These are phyloP conservation scores for Pseudogymnoascus sp. DNA, from an alignment of 2,329 filamentous ascomycete genomes.

Conservation along the genomic window DNA sequence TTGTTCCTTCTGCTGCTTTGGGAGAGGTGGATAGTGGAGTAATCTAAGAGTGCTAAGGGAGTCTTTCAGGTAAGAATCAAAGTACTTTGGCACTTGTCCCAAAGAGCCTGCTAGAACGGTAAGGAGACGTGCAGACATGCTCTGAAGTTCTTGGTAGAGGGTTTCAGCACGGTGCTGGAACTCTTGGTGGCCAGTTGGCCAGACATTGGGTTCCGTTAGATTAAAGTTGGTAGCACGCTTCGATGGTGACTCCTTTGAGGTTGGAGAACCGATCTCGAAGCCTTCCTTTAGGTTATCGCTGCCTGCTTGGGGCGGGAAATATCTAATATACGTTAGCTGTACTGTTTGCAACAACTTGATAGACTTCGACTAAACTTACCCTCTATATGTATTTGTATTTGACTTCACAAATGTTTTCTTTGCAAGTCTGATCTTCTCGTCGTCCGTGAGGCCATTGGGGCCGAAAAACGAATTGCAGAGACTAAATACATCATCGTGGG, in stretches of 20 bases:
- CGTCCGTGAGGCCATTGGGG: conserved; percentile 21
- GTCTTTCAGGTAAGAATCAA: conserved; percentile 33
- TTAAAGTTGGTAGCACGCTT: conserved; percentile 25
- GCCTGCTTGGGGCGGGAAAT: conserved; percentile 36
- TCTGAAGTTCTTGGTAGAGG: conserved; percentile 33
- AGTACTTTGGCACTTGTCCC: conserved; percentile 31
- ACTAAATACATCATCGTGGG: conserved; percentile 34
- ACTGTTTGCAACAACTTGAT: not conserved
- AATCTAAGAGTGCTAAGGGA: conserved; percentile 37
- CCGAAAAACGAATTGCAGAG: conserved; percentile 33
- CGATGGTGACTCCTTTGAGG: conserved; percentile 12
- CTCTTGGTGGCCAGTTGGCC: conserved; percentile 23
- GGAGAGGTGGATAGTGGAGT: conserved; percentile 35
- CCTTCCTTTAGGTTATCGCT: conserved; percentile 37
- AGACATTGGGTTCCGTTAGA: conserved; percentile 34
- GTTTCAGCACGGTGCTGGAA: conserved; percentile 28
- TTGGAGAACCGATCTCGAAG: conserved; percentile 35
- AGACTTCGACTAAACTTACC: conserved; percentile 20
- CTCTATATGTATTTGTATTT: conserved; percentile 37
- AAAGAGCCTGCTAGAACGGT: conserved; percentile 33
- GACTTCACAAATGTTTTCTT: conserved; percentile 33
- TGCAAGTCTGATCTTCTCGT: conserved; percentile 33
- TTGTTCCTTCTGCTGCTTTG: conserved; percentile 11
- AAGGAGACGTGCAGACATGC: conserved; percentile 31
- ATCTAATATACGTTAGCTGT: conserved; percentile 23